These are phyloP conservation scores for Globisporangium nodosum DNA, from an alignment of 352 stramenopile genomes.

Conservation along the genomic window DNA sequence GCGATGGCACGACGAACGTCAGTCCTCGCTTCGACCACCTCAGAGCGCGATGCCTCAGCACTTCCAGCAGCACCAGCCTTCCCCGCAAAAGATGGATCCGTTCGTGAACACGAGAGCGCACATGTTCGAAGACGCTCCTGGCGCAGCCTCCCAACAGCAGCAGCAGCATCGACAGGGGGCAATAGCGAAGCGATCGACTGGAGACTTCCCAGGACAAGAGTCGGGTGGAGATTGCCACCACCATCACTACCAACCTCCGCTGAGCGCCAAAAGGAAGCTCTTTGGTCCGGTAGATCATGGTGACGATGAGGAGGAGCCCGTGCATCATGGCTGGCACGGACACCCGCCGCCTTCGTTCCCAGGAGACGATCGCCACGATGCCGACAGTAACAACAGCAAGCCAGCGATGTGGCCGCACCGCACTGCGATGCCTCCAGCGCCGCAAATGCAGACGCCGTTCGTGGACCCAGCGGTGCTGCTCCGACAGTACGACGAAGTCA, in stretches of 20 bases:
- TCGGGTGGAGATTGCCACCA: too few relatives aligned
- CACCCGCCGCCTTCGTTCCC: too few relatives aligned
- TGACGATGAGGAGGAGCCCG: too few relatives aligned
- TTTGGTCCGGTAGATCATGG: too few relatives aligned
- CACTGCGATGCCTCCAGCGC: neutral
- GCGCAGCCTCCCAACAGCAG: neutral
- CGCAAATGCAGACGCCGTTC: neutral
- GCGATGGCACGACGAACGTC: constrained; percentile 3
- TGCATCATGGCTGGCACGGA: too few relatives aligned
- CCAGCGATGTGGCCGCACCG: too few relatives aligned
- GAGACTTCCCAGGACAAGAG: neutral
- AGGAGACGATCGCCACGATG: too few relatives aligned
- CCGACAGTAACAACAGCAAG: neutral
- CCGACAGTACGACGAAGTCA: constrained; percentile 53
- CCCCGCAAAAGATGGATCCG: constrained; percentile 23
- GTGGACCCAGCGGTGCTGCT: constrained; percentile 21
- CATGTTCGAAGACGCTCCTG: constrained; percentile 38
- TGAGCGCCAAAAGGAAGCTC: too few relatives aligned
- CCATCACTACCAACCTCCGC: too few relatives aligned
- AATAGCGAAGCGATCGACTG: too few relatives aligned
- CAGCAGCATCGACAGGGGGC: neutral
- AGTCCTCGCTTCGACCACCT: neutral
- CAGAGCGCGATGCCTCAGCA: constrained; percentile 5
- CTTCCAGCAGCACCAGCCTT: constrained; percentile 5
- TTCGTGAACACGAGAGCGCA: constrained; percentile 49